These are phyloP conservation scores for Fusarium penzigii DNA, from an alignment of 2,329 filamentous ascomycete genomes.

Conservation along the genomic window DNA sequence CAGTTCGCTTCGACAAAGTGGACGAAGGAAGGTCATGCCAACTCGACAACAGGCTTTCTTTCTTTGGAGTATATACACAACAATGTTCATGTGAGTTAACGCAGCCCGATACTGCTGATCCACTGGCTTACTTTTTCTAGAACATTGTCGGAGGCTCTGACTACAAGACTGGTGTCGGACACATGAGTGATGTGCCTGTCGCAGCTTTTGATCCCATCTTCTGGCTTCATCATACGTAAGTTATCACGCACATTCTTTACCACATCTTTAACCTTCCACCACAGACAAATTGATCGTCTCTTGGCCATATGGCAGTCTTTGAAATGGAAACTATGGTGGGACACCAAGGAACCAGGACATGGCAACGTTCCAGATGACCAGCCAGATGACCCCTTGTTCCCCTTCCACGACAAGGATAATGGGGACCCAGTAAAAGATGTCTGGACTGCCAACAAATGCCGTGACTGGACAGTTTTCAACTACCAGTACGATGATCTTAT, in stretches of 20 bases:
- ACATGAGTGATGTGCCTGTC: slow-evolving; percentile 9
- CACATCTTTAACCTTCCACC: not conserved
- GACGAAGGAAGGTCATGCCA: too few species aligned
- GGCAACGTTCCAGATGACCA: too few species aligned
- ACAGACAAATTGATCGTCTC: slow-evolving; percentile 6
- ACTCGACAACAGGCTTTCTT: not conserved
- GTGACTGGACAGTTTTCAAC: too few species aligned
- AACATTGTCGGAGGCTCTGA: too few species aligned
- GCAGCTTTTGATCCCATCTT: slow-evolving; percentile 18
- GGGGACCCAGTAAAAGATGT: too few species aligned
- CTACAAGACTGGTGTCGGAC: not conserved
- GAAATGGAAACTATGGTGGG: not conserved
- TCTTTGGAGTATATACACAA: slow-evolving; percentile 11
- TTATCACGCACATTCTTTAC: not conserved
- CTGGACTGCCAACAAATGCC: too few species aligned
- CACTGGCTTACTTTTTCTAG: too few species aligned
- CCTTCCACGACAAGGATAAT: too few species aligned
- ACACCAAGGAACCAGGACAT: not conserved
- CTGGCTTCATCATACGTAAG: slow-evolving; percentile 16
- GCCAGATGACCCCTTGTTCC: too few species aligned
- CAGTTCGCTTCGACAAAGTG: too few species aligned
- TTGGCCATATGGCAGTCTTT: slow-evolving; percentile 4
- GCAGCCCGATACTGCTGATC: not conserved
- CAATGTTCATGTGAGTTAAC: slow-evolving; percentile 1
- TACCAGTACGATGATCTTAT: too few species aligned